Evolutionary conservation across 176 grass and related monocot genomes (phyloP).

Genomic region (Carex myosuroides): DNA sequence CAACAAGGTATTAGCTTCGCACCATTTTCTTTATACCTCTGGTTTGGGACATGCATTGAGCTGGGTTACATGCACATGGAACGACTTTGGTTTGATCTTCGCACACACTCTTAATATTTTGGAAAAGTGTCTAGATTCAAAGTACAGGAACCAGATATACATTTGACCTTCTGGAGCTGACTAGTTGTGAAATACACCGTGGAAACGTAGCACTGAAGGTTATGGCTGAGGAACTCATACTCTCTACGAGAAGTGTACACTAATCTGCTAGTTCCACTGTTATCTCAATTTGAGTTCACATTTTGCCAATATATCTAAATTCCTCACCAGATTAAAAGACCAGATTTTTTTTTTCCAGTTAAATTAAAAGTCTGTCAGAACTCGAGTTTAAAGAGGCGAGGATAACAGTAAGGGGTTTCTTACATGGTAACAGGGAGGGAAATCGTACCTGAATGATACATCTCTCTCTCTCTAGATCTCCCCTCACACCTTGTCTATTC

Average conservation of each 20-base stretch:
- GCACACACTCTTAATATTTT: conserved; percentile 67
- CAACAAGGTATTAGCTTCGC: conserved; percentile 33
- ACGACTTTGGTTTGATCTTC: conserved; percentile 37
- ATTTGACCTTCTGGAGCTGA: conserved; percentile 31
- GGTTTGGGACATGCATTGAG: conserved; percentile 40
- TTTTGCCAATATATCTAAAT: too few species aligned
- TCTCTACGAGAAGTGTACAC: neutral
- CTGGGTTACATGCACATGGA: conserved; percentile 49
- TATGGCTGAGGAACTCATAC: neutral
- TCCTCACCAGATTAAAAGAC: too few species aligned
- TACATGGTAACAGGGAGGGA: too few species aligned
- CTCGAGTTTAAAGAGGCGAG: too few species aligned
- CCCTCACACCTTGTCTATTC: neutral
- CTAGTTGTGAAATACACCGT: neutral
- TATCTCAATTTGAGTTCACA: too few species aligned
- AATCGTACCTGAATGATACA: too few species aligned
- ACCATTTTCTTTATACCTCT: conserved; percentile 41
- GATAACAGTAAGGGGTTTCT: too few species aligned
- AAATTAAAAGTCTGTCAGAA: too few species aligned
- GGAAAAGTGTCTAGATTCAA: conserved; percentile 53
- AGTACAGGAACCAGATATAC: conserved; percentile 71
- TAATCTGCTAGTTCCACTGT: neutral
- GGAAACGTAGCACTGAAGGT: neutral
- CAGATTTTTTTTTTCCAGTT: too few species aligned
- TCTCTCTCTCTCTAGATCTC: too few species aligned